phyloP scores from a whole-genome alignment of 768 basidiomycete species.

The Lactarius evosmus region DNA sequence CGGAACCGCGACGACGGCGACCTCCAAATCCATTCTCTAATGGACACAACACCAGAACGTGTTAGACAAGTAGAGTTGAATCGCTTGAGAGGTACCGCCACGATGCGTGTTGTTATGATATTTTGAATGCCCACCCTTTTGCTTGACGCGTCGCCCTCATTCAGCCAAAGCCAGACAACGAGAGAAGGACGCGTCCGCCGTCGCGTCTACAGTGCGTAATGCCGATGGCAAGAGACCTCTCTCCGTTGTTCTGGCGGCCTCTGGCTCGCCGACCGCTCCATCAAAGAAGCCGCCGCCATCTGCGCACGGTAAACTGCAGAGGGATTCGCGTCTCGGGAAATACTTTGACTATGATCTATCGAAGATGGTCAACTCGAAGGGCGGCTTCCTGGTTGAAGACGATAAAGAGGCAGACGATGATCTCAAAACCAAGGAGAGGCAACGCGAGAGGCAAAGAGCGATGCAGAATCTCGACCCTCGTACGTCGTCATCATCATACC shows the following conservation, averaged over 20 bases:
- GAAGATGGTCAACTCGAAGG: conserved; percentile 96
- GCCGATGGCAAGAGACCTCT: conserved; percentile 75
- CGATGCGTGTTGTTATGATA: neutral
- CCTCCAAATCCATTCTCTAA: neutral
- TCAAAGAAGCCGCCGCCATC: conserved; percentile 31
- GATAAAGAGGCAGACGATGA: conserved; percentile 79
- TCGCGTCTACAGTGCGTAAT: conserved; percentile 52
- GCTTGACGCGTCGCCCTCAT: neutral
- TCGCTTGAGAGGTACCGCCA: conserved; percentile 59
- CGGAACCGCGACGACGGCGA: neutral
- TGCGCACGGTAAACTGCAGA: conserved; percentile 52
- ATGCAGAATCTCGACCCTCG: conserved; percentile 73
- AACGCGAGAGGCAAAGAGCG: conserved; percentile 74
- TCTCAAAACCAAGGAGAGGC: conserved; percentile 69
- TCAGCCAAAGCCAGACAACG: conserved; percentile 75
- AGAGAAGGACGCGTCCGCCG: conserved; percentile 53
- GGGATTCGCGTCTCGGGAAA: conserved; percentile 77
- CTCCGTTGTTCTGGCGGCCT: conserved; percentile 50
- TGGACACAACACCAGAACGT: conserved; percentile 59
- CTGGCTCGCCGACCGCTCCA: conserved; percentile 58
- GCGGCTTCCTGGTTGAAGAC: conserved; percentile 92
- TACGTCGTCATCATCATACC: conserved; percentile 40
- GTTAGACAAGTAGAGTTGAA: conserved; percentile 73
- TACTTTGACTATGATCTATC: conserved; percentile 98
- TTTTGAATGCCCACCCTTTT: neutral